These are phyloP conservation scores for Boletus sp. DNA, from an alignment of 768 basidiomycete genomes.

Conservation along the genomic window DNA sequence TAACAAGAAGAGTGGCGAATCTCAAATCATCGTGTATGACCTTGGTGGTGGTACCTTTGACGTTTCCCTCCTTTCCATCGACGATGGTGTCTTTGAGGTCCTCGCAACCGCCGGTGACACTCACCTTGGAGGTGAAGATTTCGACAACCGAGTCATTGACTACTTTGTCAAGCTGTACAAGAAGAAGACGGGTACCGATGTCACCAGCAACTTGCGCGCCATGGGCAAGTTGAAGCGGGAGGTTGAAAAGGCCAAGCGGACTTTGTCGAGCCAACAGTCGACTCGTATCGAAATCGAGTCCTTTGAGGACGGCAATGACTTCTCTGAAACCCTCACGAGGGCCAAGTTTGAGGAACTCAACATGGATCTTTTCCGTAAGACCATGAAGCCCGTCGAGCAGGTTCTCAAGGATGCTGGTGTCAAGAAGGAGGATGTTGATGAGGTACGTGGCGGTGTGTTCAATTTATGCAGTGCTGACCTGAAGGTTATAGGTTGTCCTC, in stretches of 20 bases:
- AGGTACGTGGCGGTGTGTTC: slow-evolving; percentile 44
- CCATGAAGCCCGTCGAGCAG: slow-evolving; percentile 99
- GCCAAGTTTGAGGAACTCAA: slow-evolving; percentile 99
- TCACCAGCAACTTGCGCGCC: slow-evolving; percentile 72
- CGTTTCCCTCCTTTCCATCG: slow-evolving; percentile 93
- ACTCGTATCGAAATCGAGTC: slow-evolving; percentile 93
- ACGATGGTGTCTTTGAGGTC: slow-evolving; percentile 90
- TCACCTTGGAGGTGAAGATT: slow-evolving; percentile 94
- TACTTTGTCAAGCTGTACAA: slow-evolving; percentile 88
- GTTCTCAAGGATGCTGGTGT: slow-evolving; percentile 97
- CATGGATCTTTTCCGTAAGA: slow-evolving; percentile 99
- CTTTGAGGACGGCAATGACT: slow-evolving; percentile 95
- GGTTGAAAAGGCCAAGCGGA: slow-evolving; percentile 94
- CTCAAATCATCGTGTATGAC: slow-evolving; percentile 97
- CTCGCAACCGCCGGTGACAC: slow-evolving; percentile 92
- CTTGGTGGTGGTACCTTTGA: slow-evolving; percentile 99
- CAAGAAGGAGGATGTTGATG: slow-evolving; percentile 96
- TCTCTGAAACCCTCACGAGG: slow-evolving; percentile 93
- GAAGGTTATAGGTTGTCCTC: slow-evolving; percentile 60
- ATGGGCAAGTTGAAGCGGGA: slow-evolving; percentile 91
- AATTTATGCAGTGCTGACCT: neutral
- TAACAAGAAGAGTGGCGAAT: slow-evolving; percentile 92
- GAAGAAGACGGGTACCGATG: slow-evolving; percentile 87
- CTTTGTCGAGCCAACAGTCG: slow-evolving; percentile 84
- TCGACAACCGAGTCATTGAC: slow-evolving; percentile 91